These are phyloP conservation scores for Nicotiana rustica DNA, from an alignment of 305 asterid species.

Conservation along the genomic window DNA sequence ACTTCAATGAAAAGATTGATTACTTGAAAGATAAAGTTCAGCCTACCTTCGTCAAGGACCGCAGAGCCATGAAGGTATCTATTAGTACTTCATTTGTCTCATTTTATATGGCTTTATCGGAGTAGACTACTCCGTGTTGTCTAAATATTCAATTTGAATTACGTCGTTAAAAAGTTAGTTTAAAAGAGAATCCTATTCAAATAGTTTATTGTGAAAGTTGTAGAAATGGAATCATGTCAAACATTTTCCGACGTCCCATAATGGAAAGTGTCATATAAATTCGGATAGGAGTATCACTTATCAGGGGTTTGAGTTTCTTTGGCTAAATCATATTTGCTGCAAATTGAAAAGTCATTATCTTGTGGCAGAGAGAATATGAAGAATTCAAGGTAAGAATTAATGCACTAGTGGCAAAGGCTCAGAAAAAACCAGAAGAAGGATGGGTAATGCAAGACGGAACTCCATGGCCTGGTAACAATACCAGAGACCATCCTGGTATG, in stretches of 20 bases:
- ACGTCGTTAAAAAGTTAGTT: not conserved
- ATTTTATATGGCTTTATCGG: not conserved
- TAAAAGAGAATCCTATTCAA: not conserved
- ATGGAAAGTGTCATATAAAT: not conserved
- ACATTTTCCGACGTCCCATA: not conserved
- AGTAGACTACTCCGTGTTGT: not conserved
- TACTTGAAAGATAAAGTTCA: slow-evolving; percentile 85
- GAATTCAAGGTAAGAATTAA: slow-evolving; percentile 82
- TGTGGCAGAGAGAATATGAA: slow-evolving; percentile 78
- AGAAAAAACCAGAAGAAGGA: slow-evolving; percentile 89
- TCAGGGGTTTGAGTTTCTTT: slow-evolving; percentile 7
- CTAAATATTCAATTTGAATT: not conserved
- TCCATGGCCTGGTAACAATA: slow-evolving; percentile 90
- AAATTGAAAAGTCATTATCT: not conserved
- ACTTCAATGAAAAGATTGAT: slow-evolving; percentile 80
- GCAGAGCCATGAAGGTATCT: slow-evolving; percentile 87
- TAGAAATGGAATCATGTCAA: not conserved
- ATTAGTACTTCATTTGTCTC: not conserved
- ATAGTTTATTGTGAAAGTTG: not conserved
- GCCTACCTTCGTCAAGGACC: slow-evolving; percentile 84
- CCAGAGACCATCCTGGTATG: slow-evolving; percentile 92
- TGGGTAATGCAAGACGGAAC: slow-evolving; percentile 95
- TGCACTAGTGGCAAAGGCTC: slow-evolving; percentile 85
- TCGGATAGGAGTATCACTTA: slow-evolving; percentile 20
- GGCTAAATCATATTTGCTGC: slow-evolving; percentile 23